Percentiles rank a stretch among this genome's conserved stretches.
Conservation (phyloP, 495 filamentous ascomycete genomes). For the Tuber borchii region DNA sequence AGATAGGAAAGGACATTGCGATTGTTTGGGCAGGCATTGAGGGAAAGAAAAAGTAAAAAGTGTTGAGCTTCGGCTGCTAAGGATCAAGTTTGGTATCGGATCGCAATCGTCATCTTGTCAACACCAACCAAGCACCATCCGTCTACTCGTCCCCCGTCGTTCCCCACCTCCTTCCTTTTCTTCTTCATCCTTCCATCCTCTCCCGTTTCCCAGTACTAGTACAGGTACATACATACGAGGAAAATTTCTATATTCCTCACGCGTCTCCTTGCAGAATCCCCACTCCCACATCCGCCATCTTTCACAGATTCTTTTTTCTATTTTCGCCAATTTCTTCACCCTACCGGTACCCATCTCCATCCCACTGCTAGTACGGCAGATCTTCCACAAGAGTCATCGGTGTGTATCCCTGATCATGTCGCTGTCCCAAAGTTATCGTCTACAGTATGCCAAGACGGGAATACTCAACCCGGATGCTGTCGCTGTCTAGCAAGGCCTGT, state of each 20-base stretch:
- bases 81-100: conserved; percentile 8
- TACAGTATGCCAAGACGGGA: neutral
- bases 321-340: neutral
- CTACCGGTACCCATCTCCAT: neutral
- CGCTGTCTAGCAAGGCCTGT: neutral
- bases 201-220: neutral
- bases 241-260: neutral
- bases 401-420: neutral
- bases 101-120: conserved; percentile 34
- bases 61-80: neutral
- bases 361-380: neutral
- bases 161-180: neutral
- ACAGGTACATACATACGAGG: neutral
- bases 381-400: neutral
- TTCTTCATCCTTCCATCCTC: neutral
- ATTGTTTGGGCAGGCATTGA: neutral
- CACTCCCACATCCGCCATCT: neutral
- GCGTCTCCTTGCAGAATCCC: neutral
- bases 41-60: neutral
- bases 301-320: neutral
- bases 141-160: conserved; percentile 8
- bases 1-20: neutral
- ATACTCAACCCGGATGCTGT: neutral
- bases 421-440: neutral
- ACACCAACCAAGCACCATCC: conserved; percentile 12